Base-by-base conservation (phyloP, 2,329 filamentous ascomycete genomes). In the Emergomyces orientalis region DNA sequence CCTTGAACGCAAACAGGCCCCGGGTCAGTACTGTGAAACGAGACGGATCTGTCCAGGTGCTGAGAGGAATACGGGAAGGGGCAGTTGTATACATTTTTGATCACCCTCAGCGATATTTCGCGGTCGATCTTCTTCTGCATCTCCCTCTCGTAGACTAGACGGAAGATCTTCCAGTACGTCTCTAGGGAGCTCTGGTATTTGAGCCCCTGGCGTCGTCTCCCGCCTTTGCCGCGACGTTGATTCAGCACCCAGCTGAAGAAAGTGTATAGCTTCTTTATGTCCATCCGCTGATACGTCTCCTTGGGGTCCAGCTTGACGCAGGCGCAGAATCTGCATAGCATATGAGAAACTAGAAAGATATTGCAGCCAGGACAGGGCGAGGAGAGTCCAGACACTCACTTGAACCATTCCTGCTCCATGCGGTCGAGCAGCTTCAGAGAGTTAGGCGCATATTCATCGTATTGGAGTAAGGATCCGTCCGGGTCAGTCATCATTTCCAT, bases 371-470 rank as follows among this genome's bases (percentile, higher is more conserved):
- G 3, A 32, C 32, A 7, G 32, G 32, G 32, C 32, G 3, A n/a
- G 47, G 47, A n/a, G n/a, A 17, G 8, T 25, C 6, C 47, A 51
- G 47, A 51, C 47, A 61, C 60, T 61, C 17, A 61, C 60, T 55
- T 61, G 13, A 45, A 56, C 49, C 49, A 56, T 39, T 61, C 49
- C 47, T 52, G 27, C 49, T 61, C 49, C 37, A 61, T 55, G 41
- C 37, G 30, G 49, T 61, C 51, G 32, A 61, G 60, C 60, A 61
- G 60, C 41, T 55, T 41, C 25, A 43, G 60, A 37, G 30, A 56
- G 25, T 61, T 55, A 30, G 60, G 30, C 32, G 32, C 47, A 7
- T 61, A 61, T 30, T 32, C 30, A 51, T 37, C n/a, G 45, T 49
- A 47, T 49, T 51, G 25, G 32, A 47, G 25, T 37, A 34, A 34